phyloP scores from a whole-genome alignment of 2,329 filamentous ascomycete species.

The Thelonectria discophora region DNA sequence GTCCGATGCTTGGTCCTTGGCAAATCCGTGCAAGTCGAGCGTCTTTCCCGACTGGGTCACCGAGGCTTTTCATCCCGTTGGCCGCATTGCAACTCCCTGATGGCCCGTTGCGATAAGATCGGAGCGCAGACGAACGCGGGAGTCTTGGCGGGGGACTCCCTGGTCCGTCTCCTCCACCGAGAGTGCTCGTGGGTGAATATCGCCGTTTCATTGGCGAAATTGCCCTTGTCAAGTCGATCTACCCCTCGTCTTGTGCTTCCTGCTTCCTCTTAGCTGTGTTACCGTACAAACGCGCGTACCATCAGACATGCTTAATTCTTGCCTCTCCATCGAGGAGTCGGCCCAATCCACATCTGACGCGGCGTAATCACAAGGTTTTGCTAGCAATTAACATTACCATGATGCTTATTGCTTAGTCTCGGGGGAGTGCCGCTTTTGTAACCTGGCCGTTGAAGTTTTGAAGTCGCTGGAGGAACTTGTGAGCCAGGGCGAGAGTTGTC shows the following conservation, averaged over 20 bases:
- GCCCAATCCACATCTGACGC: constrained; percentile 24
- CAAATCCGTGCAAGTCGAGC: constrained; percentile 26
- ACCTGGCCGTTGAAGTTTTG: too few species aligned
- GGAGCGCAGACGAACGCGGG: constrained; percentile 15
- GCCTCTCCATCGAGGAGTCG: constrained; percentile 31
- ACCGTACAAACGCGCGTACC: not conserved
- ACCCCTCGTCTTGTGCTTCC: constrained; percentile 23
- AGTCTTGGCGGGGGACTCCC: constrained; percentile 20
- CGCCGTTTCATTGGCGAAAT: constrained; percentile 29
- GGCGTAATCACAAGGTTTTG: constrained; percentile 17
- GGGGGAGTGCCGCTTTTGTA: too few species aligned
- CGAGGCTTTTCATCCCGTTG: constrained; percentile 17
- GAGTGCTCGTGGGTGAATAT: constrained; percentile 36
- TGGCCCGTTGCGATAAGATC: constrained; percentile 33
- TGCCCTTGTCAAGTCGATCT: constrained; percentile 29
- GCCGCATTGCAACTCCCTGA: constrained; percentile 21
- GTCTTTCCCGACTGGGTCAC: constrained; percentile 37
- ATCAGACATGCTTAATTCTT: constrained; percentile 38
- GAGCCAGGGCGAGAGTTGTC: too few species aligned
- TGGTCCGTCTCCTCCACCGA: constrained; percentile 18
- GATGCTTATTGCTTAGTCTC: constrained; percentile 16
- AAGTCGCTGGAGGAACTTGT: too few species aligned
- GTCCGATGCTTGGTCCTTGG: constrained; percentile 38
- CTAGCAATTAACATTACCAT: constrained; percentile 10
- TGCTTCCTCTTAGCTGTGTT: not conserved